phyloP scores from a whole-genome alignment of 371 early-diverging fungal genomes.

The Parasitella parasitica region DNA sequence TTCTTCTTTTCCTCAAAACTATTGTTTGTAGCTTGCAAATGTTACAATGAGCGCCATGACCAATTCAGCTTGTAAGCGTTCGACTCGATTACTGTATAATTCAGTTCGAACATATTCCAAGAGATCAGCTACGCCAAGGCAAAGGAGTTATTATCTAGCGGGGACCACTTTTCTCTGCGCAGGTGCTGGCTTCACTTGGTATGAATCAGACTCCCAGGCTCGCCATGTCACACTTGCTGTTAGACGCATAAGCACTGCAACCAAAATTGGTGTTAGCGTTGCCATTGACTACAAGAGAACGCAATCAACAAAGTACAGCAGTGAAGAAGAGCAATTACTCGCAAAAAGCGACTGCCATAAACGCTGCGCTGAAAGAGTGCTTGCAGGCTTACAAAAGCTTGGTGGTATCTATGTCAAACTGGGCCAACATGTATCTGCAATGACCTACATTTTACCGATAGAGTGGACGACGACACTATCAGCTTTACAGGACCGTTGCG shows the following conservation, averaged over 20 bases:
- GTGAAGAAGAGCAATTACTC: slow-evolving; percentile 37
- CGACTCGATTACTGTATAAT: background rate
- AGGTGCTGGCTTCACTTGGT: slow-evolving; percentile 17
- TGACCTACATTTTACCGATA: slow-evolving; percentile 82
- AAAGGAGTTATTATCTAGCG: background rate
- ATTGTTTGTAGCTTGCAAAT: background rate
- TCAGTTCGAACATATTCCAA: background rate
- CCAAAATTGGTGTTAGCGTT: slow-evolving; percentile 41
- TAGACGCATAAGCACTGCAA: slow-evolving; percentile 44
- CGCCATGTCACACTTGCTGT: slow-evolving; percentile 41
- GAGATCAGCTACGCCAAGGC: background rate
- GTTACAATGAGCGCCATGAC: background rate
- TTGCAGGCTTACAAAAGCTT: slow-evolving; percentile 56
- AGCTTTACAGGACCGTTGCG: slow-evolving; percentile 83
- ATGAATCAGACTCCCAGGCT: slow-evolving; percentile 28
- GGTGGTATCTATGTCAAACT: slow-evolving; percentile 94
- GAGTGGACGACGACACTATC: slow-evolving; percentile 90
- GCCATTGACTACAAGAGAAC: slow-evolving; percentile 64
- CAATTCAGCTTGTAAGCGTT: background rate
- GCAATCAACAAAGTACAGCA: slow-evolving; percentile 36
- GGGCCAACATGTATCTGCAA: slow-evolving; percentile 87
- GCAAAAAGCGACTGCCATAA: slow-evolving; percentile 42
- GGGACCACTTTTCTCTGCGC: background rate
- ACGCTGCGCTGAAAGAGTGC: slow-evolving; percentile 59
- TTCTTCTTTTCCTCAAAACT: background rate